These are phyloP conservation scores for Trichosporon inkin DNA, from an alignment of 1,284 basidiomycete species.

Conservation along the genomic window DNA sequence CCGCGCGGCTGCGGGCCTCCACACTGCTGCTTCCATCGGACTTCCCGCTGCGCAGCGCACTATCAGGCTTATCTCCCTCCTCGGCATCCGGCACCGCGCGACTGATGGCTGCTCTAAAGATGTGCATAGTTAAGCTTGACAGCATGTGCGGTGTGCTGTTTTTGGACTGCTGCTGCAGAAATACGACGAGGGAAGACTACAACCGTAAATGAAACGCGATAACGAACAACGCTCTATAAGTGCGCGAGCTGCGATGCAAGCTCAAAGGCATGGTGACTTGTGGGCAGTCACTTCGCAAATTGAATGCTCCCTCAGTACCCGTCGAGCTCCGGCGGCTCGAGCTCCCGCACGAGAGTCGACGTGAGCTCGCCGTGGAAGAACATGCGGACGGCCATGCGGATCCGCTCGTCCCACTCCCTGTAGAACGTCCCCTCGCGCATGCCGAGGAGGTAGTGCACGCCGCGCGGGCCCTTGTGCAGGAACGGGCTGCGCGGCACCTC, in stretches of 20 bases:
- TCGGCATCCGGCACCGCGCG: too few species aligned
- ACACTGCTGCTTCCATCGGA: background rate
- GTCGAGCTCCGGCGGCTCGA: constrained; percentile 23
- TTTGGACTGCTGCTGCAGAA: too few species aligned
- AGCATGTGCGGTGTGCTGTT: too few species aligned
- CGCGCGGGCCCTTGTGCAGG: constrained; percentile 38
- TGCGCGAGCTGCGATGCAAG: too few species aligned
- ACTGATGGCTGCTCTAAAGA: too few species aligned
- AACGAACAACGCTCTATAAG: too few species aligned
- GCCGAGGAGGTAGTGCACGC: constrained; percentile 54
- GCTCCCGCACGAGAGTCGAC: constrained; percentile 13
- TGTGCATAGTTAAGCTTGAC: too few species aligned
- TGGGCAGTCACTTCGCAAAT: background rate
- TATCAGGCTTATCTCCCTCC: too few species aligned
- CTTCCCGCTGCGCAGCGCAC: background rate
- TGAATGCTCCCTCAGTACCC: constrained; percentile 18
- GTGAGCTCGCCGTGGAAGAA: constrained; percentile 35
- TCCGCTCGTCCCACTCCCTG: constrained; percentile 62
- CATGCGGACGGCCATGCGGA: constrained; percentile 56
- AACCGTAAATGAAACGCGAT: too few species aligned
- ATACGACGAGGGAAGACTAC: too few species aligned
- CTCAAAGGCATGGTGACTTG: too few species aligned
- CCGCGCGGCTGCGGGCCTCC: too few species aligned
- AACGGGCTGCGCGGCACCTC: constrained; percentile 32
- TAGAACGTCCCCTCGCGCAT: constrained; percentile 71